Evolutionary conservation across 768 basidiomycete genomes (phyloP), one percentile per base, ranked within the genome.

Genomic region (Chlorophyllum brunneum): DNA sequence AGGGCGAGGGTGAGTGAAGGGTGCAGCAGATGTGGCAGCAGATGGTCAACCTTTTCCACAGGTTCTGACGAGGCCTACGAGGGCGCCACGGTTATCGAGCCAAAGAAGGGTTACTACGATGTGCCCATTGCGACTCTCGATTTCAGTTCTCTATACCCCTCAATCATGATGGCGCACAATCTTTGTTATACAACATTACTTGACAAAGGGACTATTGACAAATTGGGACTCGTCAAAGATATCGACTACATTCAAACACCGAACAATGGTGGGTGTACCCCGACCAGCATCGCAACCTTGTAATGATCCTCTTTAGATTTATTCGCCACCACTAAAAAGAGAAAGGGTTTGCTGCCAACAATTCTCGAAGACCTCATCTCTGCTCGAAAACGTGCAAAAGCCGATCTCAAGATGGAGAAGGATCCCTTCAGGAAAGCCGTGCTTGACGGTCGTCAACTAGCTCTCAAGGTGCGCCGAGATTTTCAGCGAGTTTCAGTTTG

Each of bases 91-190:
- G 97, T 99, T 61, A 98, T 99, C 59, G 97, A 99, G 63, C 97
- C 97, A 3, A 85, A 80, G 66, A 93, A 86, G 63, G 97, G 95
- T 0, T 99, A 93, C 68, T 99, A 98, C 65, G 92, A 97, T 63
- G 81, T 85, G 0, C 97, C 97, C 1, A 98, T 99, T 61, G 95
- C 97, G 10, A 98, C 97, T 0, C 81, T 99, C 41, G 97, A 99
- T 79, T 99, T 99, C 72, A 94, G 92, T 54, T 98, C 95, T 1
- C 78, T 99, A 55, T 99, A 99, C 68, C 97, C 97, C 3, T 98
- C 97, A 0, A 98, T 99, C 70, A 99, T 99, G 97, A 98, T 98
- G 95, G 97, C 95, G 2, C 97, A 99, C 69, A 99, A 99, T 64
- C 73, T 99, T 0, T 99, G 97, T 67, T 99, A 98, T 64, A 98